Base-by-base conservation (phyloP, 768 basidiomycete genomes). In the Podaxis sp. region DNA sequence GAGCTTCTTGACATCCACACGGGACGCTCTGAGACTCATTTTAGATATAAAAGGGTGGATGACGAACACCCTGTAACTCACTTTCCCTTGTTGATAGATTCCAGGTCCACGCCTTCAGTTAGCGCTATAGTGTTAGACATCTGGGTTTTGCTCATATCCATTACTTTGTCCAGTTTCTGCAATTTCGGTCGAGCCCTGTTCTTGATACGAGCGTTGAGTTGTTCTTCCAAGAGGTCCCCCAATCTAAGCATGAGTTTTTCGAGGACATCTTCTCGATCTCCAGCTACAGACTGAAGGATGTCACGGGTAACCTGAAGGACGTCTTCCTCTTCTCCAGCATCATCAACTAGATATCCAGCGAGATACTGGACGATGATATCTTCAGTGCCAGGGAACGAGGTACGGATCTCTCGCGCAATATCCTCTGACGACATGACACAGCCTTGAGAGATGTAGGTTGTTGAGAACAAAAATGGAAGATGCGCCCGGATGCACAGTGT, bases 21-120 rank as follows among this genome's bases (percentile, higher is more conserved):
- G 88, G 40, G 93, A 93, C 37, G 91, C 92, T 76, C 94, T 73
- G 27, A 63, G 61, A 33, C 49, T 55, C 40, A 8, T 55, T 55
- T 13, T 47, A 54, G 59, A 65, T 43, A 63, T 61, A 70, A 55
- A 67, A 63, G 64, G 64, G 59, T 55, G 58, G 36, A 57, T 57
- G 50, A 19, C 56, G 40, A 50, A 52, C 27, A 46, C 64, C 50
- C 7, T 41, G 29, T 22, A 12, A 77, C 74, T 72, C 79, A 93
- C 91, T 95, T 95, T 79, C 91, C 93, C 82, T 96, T 95, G 77
- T 94, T 94, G 58, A 94, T 93, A 41, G 91, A 92, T 74, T 94
- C 93, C 57, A 96, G 78, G 73, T 96, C 94, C 41, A 95, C 92
- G 13, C 91, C 91, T 65, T 93, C 91, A 0, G 85, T 79, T 53